Base-by-base conservation (phyloP, 805 yeast species). In the Candida pseudofarinosa region DNA sequence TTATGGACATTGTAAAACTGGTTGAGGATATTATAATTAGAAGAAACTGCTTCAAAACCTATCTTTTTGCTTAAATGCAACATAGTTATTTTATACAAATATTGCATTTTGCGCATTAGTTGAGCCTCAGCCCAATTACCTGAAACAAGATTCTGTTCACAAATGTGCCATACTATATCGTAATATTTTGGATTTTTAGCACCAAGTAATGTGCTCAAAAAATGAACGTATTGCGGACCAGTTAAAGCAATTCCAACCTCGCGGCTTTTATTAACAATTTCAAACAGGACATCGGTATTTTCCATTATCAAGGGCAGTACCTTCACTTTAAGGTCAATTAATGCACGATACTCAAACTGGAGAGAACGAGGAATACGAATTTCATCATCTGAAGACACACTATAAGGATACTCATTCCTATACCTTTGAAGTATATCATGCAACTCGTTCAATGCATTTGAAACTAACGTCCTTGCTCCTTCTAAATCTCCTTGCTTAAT, bases 91-190 rank as follows among this genome's bases (percentile, higher is more conserved):
- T 58, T 56, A 53, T 63, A 67, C 37, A 65, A 39, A 37, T 52
- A 52, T 37, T 58, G 60, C 8, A 63, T 36, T 15, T 49, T 51
- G 16, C 58, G 46, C 49, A 39, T 41, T 7, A 53, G 39, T 33
- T 48, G 46, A 12, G 51, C 48, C 41, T 66, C 69, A 6, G 55
- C 55, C 55, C 64, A 57, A 46, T 58, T 66, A 4, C 64, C 67
- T 10, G 53, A 26, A 10, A 63, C 60, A 37, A 69, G 51, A 44
- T 58, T 50, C n/a, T 54, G 46, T 46, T 69, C 73, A 41, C 63
- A 55, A 16, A 52, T 44, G 4, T 42, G 36, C 4, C 68, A 46
- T 7, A 60, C 47, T 12, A 35, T 14, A 4, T 35, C 44, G 15
- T 59, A 44, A 19, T 37, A n/a, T 1, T 40, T 38, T 4, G 36